A percentile compares a stretch with the other conserved stretches of the same genome.
Conservation (phyloP, 768 basidiomycete species). For the Mycena vitilis region DNA sequence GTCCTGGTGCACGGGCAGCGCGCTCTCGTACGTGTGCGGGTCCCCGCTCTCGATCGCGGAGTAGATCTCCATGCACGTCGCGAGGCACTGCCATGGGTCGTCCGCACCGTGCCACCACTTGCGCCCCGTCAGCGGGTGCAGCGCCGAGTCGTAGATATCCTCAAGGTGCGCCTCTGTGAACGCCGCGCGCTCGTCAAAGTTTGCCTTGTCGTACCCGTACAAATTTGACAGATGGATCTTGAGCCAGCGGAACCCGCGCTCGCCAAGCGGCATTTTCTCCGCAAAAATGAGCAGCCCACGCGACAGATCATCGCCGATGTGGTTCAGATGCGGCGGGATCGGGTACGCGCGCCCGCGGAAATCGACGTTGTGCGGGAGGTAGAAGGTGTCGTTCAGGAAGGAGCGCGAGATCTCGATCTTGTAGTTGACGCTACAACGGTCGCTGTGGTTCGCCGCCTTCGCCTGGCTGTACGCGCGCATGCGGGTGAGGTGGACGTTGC, state of each 20-base stretch:
- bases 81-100: slow-evolving; percentile 98
- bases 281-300: slow-evolving; percentile 90
- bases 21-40: slow-evolving; percentile 69
- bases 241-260: slow-evolving; percentile 90
- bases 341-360: slow-evolving; percentile 98
- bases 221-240: slow-evolving; percentile 96
- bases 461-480: slow-evolving; percentile 65
- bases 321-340: slow-evolving; percentile 93
- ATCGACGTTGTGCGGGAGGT: slow-evolving; percentile 95
- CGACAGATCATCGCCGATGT: slow-evolving; percentile 94
- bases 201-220: slow-evolving; percentile 94
- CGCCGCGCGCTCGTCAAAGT: slow-evolving; percentile 89
- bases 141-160: slow-evolving; percentile 85
- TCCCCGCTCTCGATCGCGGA: slow-evolving; percentile 80
- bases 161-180: slow-evolving; percentile 81
- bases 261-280: slow-evolving; percentile 82
- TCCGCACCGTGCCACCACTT: slow-evolving; percentile 93
- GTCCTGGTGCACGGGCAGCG: slow-evolving; percentile 95
- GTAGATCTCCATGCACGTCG: slow-evolving; percentile 90
- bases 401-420: slow-evolving; percentile 96
- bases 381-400: slow-evolving; percentile 91
- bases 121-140: slow-evolving; percentile 79
- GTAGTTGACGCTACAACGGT: slow-evolving; percentile 94
- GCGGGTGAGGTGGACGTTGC: slow-evolving; percentile 63
- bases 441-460: slow-evolving; percentile 88